Evolutionary conservation across 148 eudicot species (phyloP).

Genomic region (Vaccinium vitisidaea): DNA sequence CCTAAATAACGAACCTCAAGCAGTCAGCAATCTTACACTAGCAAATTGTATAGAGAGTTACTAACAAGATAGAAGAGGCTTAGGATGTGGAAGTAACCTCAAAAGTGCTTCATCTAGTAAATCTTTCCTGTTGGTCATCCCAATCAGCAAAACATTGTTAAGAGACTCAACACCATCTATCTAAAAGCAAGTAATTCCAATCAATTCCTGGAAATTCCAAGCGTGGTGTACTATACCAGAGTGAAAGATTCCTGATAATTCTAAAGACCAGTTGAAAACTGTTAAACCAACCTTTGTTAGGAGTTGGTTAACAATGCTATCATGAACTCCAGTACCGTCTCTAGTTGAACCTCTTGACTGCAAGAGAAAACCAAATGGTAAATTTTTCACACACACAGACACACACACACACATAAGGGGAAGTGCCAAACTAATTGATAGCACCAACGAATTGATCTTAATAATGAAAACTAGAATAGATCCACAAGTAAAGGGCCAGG

Average conservation of each 20-base stretch:
- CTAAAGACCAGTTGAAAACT: constrained; percentile 16
- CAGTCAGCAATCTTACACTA: background rate
- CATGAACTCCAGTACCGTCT: constrained; percentile 99
- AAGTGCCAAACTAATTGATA: background rate
- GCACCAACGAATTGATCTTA: background rate
- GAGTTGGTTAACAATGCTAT: constrained; percentile 96
- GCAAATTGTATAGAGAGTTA: background rate
- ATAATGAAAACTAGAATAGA: background rate
- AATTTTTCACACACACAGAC: constrained; percentile 14
- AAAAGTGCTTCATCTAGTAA: constrained; percentile 98
- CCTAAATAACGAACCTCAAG: constrained; percentile 33
- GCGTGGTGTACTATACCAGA: background rate
- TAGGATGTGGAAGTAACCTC: constrained; percentile 45
- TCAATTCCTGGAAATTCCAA: constrained; percentile 14
- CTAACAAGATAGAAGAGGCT: constrained; percentile 1
- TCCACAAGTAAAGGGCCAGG: background rate
- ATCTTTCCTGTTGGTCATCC: constrained; percentile 99
- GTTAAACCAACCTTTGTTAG: constrained; percentile 72
- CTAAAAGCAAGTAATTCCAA: constrained; percentile 32
- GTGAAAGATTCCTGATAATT: constrained; percentile 9
- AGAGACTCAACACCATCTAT: constrained; percentile 99
- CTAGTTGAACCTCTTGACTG: constrained; percentile 99
- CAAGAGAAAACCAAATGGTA: constrained; percentile 21
- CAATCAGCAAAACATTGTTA: constrained; percentile 93
- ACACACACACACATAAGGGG: background rate